A percentile compares a stretch with the other conserved stretches of the same genome.
Conservation (phyloP, 352 stramenopile species). For the Pythium folliculosum region DNA sequence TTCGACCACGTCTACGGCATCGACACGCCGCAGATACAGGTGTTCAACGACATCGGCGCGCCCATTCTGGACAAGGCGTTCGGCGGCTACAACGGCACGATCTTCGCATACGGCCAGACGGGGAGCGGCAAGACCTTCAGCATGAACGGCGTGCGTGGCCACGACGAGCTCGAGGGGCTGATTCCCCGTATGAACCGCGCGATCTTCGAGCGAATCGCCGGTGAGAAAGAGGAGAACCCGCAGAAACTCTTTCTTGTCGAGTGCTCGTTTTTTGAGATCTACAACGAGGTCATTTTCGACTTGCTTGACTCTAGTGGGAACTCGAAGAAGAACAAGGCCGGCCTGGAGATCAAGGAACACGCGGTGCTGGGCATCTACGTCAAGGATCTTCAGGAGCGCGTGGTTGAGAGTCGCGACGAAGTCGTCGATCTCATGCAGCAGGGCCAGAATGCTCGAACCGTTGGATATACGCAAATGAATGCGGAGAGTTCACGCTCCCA, state of each 20-base stretch:
- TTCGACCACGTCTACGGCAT: slow-evolving; percentile 90
- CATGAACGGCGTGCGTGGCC: slow-evolving; percentile 78
- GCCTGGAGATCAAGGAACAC: slow-evolving; percentile 94
- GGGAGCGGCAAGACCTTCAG: slow-evolving; percentile 89
- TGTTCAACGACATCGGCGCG: slow-evolving; percentile 81
- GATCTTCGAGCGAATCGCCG: slow-evolving; percentile 87
- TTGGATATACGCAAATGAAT: slow-evolving; percentile 94
- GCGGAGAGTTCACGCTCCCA: slow-evolving; percentile 92
- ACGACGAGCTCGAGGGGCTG: slow-evolving; percentile 75
- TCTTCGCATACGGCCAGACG: slow-evolving; percentile 89
- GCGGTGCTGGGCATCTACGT: slow-evolving; percentile 94
- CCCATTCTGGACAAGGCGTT: slow-evolving; percentile 84
- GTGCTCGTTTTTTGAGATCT: slow-evolving; percentile 96
- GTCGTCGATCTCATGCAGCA: slow-evolving; percentile 82
- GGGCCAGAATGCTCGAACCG: slow-evolving; percentile 63
- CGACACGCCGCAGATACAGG: slow-evolving; percentile 66
- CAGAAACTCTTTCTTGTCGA: slow-evolving; percentile 90
- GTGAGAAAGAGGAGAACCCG: slow-evolving; percentile 58
- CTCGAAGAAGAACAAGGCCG: slow-evolving; percentile 84
- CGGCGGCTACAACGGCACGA: slow-evolving; percentile 89
- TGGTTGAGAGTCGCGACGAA: slow-evolving; percentile 87
- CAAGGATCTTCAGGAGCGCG: slow-evolving; percentile 88
- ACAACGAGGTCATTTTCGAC: slow-evolving; percentile 96
- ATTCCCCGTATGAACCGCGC: slow-evolving; percentile 91
- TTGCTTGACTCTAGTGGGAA: slow-evolving; percentile 89